Conservation (phyloP, 306 rosid species). For the Acacia melanoxylon region DNA sequence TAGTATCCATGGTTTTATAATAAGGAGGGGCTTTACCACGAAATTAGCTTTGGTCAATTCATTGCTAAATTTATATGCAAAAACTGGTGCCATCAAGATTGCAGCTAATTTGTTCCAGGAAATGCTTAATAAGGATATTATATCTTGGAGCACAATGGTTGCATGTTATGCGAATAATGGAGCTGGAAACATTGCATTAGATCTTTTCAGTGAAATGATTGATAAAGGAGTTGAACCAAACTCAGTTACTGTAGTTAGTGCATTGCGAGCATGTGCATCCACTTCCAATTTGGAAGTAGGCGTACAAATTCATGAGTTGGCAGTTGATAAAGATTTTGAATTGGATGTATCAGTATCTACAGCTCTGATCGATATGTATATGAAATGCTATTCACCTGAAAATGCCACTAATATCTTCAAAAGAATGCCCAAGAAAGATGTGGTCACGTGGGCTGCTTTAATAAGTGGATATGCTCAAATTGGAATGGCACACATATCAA, state of each 20-base stretch:
- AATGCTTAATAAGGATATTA: slow-evolving; percentile 59
- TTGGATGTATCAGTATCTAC: slow-evolving; percentile 60
- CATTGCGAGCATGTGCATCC: slow-evolving; percentile 66
- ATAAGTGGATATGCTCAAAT: slow-evolving; percentile 63
- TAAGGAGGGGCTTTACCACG: slow-evolving; percentile 46
- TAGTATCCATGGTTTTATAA: slow-evolving; percentile 60
- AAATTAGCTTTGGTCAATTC: slow-evolving; percentile 61
- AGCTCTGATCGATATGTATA: slow-evolving; percentile 67
- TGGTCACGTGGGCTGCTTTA: slow-evolving; percentile 75
- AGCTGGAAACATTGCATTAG: slow-evolving; percentile 47
- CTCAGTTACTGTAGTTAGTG: slow-evolving; percentile 59
- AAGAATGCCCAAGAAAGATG: slow-evolving; percentile 74
- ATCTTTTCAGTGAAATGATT: slow-evolving; percentile 64
- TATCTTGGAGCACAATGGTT: slow-evolving; percentile 88
- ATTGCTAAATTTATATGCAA: slow-evolving; percentile 61
- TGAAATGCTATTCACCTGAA: slow-evolving; percentile 70
- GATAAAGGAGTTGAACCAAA: slow-evolving; percentile 53
- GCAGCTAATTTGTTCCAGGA: slow-evolving; percentile 57
- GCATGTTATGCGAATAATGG: slow-evolving; percentile 74
- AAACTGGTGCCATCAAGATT: slow-evolving; percentile 48
- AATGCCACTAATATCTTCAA: slow-evolving; percentile 54
- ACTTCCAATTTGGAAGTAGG: slow-evolving; percentile 61
- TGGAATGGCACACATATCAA: slow-evolving; percentile 67
- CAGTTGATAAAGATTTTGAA: slow-evolving; percentile 49
- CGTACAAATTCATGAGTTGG: slow-evolving; percentile 59